Conservation (phyloP, 257 asterid species). For the Handroanthus guayacan region DNA sequence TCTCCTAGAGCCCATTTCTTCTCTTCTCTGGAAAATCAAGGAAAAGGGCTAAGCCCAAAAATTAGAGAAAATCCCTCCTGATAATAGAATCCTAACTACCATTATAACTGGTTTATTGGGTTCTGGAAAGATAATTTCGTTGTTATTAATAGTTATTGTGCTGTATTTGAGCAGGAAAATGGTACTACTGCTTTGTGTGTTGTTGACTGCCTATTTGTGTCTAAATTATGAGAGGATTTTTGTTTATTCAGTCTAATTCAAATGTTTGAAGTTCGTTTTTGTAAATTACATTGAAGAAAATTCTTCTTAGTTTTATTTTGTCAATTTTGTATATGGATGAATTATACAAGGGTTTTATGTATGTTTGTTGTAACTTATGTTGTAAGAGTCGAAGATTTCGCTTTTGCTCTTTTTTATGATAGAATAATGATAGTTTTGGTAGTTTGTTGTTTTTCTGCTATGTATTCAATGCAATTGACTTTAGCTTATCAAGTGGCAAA, state of each 20-base stretch:
- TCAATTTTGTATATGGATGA: not conserved
- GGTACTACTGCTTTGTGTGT: not conserved
- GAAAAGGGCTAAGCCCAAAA: no score
- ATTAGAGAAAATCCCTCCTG: constrained; percentile 69
- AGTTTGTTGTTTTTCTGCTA: not conserved
- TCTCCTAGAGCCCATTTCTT: no score
- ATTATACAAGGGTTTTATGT: not conserved
- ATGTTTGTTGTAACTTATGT: constrained; percentile 15
- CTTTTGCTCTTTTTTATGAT: not conserved
- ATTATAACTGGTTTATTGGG: constrained; percentile 97
- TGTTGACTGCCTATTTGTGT: not conserved
- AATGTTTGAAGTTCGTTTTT: not conserved
- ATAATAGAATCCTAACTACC: constrained; percentile 93
- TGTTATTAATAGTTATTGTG: not conserved
- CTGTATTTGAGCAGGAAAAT: not conserved
- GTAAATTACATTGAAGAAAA: not conserved
- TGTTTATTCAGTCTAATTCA: not conserved
- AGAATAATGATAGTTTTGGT: not conserved
- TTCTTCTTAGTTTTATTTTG: not conserved
- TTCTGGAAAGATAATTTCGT: constrained; percentile 79
- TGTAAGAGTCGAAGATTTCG: constrained; percentile 8
- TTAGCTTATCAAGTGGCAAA: not conserved
- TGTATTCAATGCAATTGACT: not conserved
- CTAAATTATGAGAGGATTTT: constrained; percentile 10
- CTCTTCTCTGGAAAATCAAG: no score